Base-by-base conservation (phyloP, 805 yeast genomes). In the Saccharomycopsis sp. region DNA sequence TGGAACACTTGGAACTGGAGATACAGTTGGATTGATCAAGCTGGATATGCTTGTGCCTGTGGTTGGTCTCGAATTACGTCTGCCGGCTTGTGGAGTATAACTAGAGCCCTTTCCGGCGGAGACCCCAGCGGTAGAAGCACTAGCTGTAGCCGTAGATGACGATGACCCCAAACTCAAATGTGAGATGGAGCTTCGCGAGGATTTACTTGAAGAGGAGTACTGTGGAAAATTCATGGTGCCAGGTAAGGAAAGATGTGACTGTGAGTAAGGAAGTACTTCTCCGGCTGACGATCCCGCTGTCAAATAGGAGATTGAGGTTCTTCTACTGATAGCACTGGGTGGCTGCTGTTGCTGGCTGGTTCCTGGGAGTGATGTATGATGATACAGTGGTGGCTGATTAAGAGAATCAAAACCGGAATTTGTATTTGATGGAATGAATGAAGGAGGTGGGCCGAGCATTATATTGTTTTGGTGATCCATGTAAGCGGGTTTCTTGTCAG, bases 1-100 rank as follows among this genome's bases (percentile, higher is more conserved):
- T 5, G 48, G 48, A 44, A 44, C 48, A 44, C 48, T 44, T 44
- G 48, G 18, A 44, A 44, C 21, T 12, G 48, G 48, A 5, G 48
- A 44, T 16, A 44, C 16, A 12, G 48, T 44, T 12, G n/a, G 34
- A 23, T 29, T 50, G 1, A 50, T 51, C 34, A 40, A 51, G n/a
- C 57, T 55, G 15, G 54, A 34, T 15, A 40, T 21, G 50, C 54
- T 37, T 29, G 54, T 55, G 16, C 57, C 54, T 9, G 54, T 55
- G 12, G 41, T 34, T 9, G 57, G 54, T 55, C 54, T 51, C 2
- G 34, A 44, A 44, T 44, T 44, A 18, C 48, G 48, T 44, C 48
- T 44, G 4, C 18, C 21, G 21, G 21, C 16, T 44, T 44, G 18
- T 12, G 48, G 48, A 44, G 48, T 44, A 20, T 12, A 44, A 44